phyloP scores from a whole-genome alignment of 2,329 filamentous ascomycete species.

The Scorias spongiosa region DNA sequence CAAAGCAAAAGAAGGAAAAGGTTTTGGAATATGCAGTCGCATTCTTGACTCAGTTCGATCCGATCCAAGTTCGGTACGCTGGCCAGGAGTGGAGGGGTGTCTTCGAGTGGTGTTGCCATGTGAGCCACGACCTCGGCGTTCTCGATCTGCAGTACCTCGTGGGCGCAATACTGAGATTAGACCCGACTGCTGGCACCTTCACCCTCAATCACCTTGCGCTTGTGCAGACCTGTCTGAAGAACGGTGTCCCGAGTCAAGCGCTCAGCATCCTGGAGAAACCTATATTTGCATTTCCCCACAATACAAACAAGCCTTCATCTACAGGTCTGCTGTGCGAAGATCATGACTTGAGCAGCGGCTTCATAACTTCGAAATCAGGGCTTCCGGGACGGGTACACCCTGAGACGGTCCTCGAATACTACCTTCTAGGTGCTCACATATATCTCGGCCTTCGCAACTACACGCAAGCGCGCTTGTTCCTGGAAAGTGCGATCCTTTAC shows the following conservation, averaged over 20 bases:
- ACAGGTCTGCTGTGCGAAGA: constrained; percentile 27
- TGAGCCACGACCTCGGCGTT: constrained; percentile 3
- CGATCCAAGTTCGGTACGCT: constrained; percentile 39
- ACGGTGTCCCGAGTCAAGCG: constrained; percentile 38
- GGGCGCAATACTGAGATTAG: constrained; percentile 47
- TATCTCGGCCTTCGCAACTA: constrained; percentile 30
- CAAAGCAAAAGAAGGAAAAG: constrained; percentile 22
- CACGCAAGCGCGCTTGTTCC: constrained; percentile 28
- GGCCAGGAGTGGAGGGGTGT: constrained; percentile 33
- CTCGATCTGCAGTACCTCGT: constrained; percentile 22
- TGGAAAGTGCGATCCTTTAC: constrained; percentile 43
- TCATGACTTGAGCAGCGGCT: constrained; percentile 33
- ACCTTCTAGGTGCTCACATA: constrained; percentile 33
- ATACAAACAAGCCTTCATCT: constrained; percentile 18
- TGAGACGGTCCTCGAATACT: constrained; percentile 39
- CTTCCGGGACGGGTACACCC: constrained; percentile 41
- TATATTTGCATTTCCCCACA: constrained; percentile 48
- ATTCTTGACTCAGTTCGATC: constrained; percentile 36
- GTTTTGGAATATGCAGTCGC: constrained; percentile 33
- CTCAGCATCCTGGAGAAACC: constrained; percentile 48
- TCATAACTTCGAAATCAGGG: constrained; percentile 43
- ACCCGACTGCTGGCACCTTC: constrained; percentile 50
- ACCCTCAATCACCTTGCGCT: constrained; percentile 48
- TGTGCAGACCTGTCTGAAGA: constrained; percentile 40
- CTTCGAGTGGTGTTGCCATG: constrained; percentile 21